phyloP scores from a whole-genome alignment of 176 grass and related monocot genomes.

The Otatea glauca region DNA sequence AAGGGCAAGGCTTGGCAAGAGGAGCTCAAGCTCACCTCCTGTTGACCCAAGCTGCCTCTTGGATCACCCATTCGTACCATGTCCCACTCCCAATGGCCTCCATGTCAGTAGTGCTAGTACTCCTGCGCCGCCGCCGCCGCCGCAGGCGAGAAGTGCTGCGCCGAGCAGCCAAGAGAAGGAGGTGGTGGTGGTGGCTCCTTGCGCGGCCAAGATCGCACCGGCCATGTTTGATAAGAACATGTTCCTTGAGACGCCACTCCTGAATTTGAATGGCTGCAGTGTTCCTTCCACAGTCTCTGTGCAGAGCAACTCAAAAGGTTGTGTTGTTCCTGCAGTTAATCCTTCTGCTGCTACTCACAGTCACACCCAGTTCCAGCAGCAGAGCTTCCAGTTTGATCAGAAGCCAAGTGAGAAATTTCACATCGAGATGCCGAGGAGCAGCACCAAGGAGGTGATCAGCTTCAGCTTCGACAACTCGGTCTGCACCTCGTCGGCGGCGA shows the following conservation, averaged over 20 bases:
- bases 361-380: conserved; percentile 41
- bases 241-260: conserved; percentile 49
- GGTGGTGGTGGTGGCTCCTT: neutral
- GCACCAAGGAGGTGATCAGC: conserved; percentile 59
- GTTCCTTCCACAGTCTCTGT: conserved; percentile 7
- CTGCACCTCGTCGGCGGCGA: conserved; percentile 56
- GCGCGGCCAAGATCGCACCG: conserved; percentile 12
- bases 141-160: neutral
- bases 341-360: conserved; percentile 8
- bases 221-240: conserved; percentile 46
- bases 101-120: neutral
- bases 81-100: neutral
- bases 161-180: conserved; percentile 15
- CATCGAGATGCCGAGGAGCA: conserved; percentile 48
- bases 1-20: conserved; percentile 48
- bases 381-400: conserved; percentile 53
- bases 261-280: conserved; percentile 34
- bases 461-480: conserved; percentile 73
- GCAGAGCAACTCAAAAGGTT: neutral
- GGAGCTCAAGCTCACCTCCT: conserved; percentile 32
- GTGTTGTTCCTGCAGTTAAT: neutral
- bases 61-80: conserved; percentile 33
- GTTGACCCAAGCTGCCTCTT: conserved; percentile 37
- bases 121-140: neutral
- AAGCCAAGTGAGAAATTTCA: conserved; percentile 50